phyloP scores from a whole-genome alignment of 768 basidiomycete species.

The Tylopilus felleus region DNA sequence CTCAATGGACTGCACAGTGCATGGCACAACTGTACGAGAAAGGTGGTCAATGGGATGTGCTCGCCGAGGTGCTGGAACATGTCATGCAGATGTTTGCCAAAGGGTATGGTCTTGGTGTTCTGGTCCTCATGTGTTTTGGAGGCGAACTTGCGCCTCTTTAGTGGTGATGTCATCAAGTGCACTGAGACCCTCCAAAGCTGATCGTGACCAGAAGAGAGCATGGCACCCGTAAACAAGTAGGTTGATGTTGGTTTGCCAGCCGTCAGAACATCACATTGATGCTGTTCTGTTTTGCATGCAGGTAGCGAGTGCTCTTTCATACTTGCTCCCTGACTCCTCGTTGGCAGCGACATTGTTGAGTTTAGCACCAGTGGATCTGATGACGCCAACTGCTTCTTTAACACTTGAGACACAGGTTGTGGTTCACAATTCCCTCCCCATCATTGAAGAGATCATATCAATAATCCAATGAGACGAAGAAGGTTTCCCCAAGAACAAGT shows the following conservation, averaged over 20 bases:
- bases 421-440: conserved; percentile 65
- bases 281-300: conserved; percentile 36
- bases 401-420: conserved; percentile 56
- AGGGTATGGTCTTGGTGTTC: conserved; percentile 41
- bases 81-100: conserved; percentile 58
- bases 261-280: no score
- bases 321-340: conserved; percentile 73
- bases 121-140: no score
- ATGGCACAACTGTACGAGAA: conserved; percentile 71
- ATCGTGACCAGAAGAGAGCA: conserved; percentile 58
- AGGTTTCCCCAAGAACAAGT: conserved; percentile 54
- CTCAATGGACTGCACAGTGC: conserved; percentile 46
- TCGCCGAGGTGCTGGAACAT: conserved; percentile 49
- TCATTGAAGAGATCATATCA: conserved; percentile 67
- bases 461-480: conserved; percentile 66
- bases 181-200: conserved; percentile 76
- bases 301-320: conserved; percentile 63
- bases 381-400: conserved; percentile 63
- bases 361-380: conserved; percentile 74
- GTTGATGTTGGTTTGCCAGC: no score
- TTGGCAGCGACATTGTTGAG: conserved; percentile 57
- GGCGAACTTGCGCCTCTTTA: conserved; percentile 24
- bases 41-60: conserved; percentile 53
- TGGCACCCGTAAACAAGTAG: conserved; percentile 59
- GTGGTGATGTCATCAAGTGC: conserved; percentile 73